Percentiles rank a stretch among this genome's conserved stretches.
Conservation (phyloP, 495 filamentous ascomycete genomes). For the Chaetomium tenue region DNA sequence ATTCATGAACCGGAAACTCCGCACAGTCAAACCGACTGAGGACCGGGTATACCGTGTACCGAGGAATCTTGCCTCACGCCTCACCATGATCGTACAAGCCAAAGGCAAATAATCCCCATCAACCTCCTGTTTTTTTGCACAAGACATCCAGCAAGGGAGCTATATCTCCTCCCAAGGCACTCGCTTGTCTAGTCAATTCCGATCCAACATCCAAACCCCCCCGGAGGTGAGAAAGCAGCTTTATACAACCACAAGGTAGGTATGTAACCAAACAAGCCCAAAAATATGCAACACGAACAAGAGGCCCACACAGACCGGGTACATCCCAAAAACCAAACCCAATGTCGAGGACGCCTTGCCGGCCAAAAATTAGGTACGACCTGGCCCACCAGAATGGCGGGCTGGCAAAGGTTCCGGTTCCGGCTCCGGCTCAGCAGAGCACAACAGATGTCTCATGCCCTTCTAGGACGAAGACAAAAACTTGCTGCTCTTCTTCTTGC, state of each 20-base stretch:
- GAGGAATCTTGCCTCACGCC: background rate
- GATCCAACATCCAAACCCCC: background rate
- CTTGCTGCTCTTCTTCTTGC: constrained; percentile 58
- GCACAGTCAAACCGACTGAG: background rate
- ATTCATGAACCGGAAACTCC: background rate
- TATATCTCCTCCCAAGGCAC: background rate
- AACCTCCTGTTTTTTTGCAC: background rate
- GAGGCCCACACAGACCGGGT: background rate
- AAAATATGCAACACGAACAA: constrained; percentile 2
- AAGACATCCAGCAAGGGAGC: background rate
- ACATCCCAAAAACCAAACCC: background rate
- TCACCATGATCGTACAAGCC: constrained; percentile 1
- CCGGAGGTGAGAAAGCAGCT: background rate
- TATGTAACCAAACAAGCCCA: background rate
- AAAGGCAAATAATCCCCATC: background rate
- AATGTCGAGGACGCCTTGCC: background rate
- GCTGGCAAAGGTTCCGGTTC: background rate
- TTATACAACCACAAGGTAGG: background rate
- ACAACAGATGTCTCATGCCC: constrained; percentile 10
- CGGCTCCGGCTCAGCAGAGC: background rate
- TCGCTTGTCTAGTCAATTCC: background rate
- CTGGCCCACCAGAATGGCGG: background rate
- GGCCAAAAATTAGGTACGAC: background rate
- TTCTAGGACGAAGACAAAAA: constrained; percentile 35
- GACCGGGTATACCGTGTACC: background rate